Base-by-base conservation (phyloP, 148 eudicot species). In the Mesembryanthemum crystallinum region DNA sequence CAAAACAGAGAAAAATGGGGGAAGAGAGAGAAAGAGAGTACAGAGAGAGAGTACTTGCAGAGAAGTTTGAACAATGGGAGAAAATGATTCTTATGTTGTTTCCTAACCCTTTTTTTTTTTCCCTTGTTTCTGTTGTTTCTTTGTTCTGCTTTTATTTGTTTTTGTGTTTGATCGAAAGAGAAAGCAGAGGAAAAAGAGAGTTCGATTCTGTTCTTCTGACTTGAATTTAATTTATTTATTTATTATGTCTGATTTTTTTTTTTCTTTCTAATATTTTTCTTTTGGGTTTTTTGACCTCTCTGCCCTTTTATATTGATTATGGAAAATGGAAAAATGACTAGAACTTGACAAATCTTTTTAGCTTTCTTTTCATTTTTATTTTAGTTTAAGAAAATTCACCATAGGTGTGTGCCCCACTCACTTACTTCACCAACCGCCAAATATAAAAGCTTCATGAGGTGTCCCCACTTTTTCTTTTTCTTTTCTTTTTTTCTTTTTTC, bases 11-110 rank as follows among this genome's bases (percentile, higher is more conserved):
- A 33, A 55, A 35, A 3, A 51, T 28, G 29, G 17, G 43, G 27
- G 63, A 33, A 5, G n/a, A 21, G 33, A 25, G 58, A 45, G 35
- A 25, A 3, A 45, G 63, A 28, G 47, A 58, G 27, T 18, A 17
- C 25, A 51, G 39, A 32, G n/a, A 57, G 61, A n/a, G 61, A 57
- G 27, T 57, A 57, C 61, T 57, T 57, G 61, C 61, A 23, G 61
- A 23, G 61, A 57, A 21, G 61, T 57, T 57, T 57, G 61, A 57
- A 57, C 24, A 57, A 57, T 3, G 61, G 7, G 14, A 4, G 61
- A 21, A 57, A 57, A 21, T 57, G 61, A 57, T 57, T 57, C 61
- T 57, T 57, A n/a, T 21, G 27, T 21, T 57, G 61, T n/a, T 57
- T 57, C 61, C n/a, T 57, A 23, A n/a, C n/a, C 8, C 27, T 8